Evolutionary conservation across 768 basidiomycete genomes (phyloP).

Genomic region (Panaeolus papilionaceus): DNA sequence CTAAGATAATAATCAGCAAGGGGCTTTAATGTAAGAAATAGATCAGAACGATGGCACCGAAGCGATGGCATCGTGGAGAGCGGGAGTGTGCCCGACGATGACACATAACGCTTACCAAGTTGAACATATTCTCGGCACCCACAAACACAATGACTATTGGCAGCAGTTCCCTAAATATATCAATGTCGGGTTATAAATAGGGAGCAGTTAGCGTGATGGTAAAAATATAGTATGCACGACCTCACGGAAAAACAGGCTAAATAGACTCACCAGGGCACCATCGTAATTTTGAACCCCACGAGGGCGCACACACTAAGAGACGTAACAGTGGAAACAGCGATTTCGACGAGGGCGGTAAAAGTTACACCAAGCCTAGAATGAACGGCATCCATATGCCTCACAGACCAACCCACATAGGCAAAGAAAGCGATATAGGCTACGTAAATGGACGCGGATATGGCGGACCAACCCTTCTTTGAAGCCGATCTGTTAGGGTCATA

Average conservation of each 20-base stretch:
- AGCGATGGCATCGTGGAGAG: not conserved
- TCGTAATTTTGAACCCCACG: constrained; percentile 85
- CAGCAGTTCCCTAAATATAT: constrained; percentile 71
- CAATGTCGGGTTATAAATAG: constrained; percentile 12
- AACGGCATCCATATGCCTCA: constrained; percentile 80
- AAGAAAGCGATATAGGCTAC: constrained; percentile 79
- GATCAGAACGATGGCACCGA: not conserved
- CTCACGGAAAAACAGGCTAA: not conserved
- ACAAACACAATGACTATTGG: constrained; percentile 96
- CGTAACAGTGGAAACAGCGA: constrained; percentile 91
- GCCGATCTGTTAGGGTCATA: constrained; percentile 55
- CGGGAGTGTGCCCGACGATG: not conserved
- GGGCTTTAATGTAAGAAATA: constrained; percentile 31
- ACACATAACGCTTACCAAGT: constrained; percentile 62
- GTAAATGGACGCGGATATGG: constrained; percentile 75
- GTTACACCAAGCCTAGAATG: constrained; percentile 92
- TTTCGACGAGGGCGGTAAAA: constrained; percentile 92
- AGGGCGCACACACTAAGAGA: constrained; percentile 92
- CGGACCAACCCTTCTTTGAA: constrained; percentile 54
- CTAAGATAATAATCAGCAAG: constrained; percentile 41
- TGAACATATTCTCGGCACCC: constrained; percentile 98
- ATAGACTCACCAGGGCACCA: constrained; percentile 81
- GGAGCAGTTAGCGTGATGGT: constrained; percentile 9
- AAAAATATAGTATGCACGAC: constrained; percentile 18
- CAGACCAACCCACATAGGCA: constrained; percentile 75